Evolutionary conservation across 352 stramenopile species (phyloP).

Genomic region (Pythium apleroticum): DNA sequence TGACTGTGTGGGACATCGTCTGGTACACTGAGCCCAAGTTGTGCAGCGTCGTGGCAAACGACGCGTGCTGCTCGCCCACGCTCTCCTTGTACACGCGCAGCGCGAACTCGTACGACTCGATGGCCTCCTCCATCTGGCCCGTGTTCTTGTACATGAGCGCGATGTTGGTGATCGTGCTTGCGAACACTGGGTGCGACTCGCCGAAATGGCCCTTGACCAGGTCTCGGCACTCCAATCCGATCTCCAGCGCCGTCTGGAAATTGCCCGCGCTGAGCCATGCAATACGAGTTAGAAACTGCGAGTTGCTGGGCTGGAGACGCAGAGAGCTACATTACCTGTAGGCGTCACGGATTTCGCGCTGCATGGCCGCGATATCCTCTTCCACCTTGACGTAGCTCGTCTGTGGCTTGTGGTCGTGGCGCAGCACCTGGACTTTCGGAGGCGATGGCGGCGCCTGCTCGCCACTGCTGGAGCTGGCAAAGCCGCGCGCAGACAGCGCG

Average conservation of each 20-base stretch:
- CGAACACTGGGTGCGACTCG: constrained; percentile 76
- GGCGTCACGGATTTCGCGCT: constrained; percentile 78
- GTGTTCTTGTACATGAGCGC: constrained; percentile 89
- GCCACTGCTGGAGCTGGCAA: constrained; percentile 19
- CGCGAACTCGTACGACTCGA: constrained; percentile 81
- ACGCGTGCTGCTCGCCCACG: constrained; percentile 80
- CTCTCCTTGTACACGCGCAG: constrained; percentile 79
- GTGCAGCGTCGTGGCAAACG: constrained; percentile 81
- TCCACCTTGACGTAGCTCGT: constrained; percentile 67
- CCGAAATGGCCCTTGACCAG: constrained; percentile 73
- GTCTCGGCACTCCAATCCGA: constrained; percentile 68
- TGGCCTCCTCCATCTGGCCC: constrained; percentile 67
- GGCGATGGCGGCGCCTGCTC: constrained; percentile 19
- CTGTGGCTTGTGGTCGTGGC: constrained; percentile 59
- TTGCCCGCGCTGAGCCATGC: constrained; percentile 44
- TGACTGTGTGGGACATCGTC: constrained; percentile 47
- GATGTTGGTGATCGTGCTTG: constrained; percentile 86
- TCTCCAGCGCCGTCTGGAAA: constrained; percentile 65
- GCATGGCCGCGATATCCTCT: constrained; percentile 77
- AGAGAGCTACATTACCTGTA: constrained; percentile 56
- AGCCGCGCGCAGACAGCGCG: constrained; percentile 9
- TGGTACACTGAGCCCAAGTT: constrained; percentile 81
- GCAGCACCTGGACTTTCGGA: constrained; percentile 56
- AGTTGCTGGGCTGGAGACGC: not conserved
- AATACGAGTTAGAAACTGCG: not conserved